Evolutionary conservation across 1,139 yeast genomes (phyloP), one percentile per base, ranked within the genome.

Genomic region (Candida mesenterica): DNA sequence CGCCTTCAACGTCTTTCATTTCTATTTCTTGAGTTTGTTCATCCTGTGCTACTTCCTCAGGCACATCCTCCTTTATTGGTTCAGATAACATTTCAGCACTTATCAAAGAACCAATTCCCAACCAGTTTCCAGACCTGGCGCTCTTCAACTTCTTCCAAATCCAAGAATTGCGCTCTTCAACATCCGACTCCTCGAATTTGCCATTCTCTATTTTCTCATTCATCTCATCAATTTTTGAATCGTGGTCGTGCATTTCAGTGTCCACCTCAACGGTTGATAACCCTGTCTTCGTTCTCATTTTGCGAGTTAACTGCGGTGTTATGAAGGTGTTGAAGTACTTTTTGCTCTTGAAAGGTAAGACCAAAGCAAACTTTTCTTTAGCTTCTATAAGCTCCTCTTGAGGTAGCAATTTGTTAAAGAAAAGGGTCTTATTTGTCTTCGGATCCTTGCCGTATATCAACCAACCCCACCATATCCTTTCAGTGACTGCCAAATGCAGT

Each of bases 401-500:
- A 0, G 50, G 37, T 10, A 68, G 29, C 1, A 41, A 25, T 33
- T 50, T 55, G 24, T 59, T 56, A 3, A 46, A 44, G 36, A 68
- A 55, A 19, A 64, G 50, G 3, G 65, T 52, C 30, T 58, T 54
- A 13, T 63, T 62, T 4, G 62, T 57, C 6, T 44, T 45, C 4
- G 57, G 50, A 36, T 65, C 70, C 36, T 68, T 68, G 3, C 68
- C 66, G 37, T 64, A 59, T 4, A 69, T 52, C 23, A 70, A 51
- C 72, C 72, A 69, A 5, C 57, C 57, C 71, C 70, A 65, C 75
- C 75, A 68, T 23, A 49, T 43, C 27, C 52, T 53, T 37, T 70
- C 76, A 1, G 62, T 47, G 1, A 44, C 31, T 1, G 51, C 45
- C 24, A 68, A 33, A 23, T 55, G 59, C 37, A 54, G 64, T 4